Evolutionary conservation across 257 asterid species (phyloP).

Genomic region (Orobanche coerulescens): DNA sequence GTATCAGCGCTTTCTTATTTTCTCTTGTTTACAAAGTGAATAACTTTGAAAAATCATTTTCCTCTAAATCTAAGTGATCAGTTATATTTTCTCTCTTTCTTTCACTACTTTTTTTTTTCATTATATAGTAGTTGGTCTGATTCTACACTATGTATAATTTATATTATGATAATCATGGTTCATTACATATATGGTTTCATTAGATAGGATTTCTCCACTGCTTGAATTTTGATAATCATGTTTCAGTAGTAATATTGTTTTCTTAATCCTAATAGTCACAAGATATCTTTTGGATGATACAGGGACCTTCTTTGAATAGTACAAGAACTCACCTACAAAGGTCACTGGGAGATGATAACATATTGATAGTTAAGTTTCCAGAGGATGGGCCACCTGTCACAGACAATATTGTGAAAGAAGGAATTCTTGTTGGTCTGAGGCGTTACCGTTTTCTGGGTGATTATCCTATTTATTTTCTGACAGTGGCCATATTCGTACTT

Average conservation of each 20-base stretch:
- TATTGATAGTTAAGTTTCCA: constrained; percentile 54
- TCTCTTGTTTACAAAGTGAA: neutral
- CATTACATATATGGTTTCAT: neutral
- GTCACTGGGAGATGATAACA: constrained; percentile 58
- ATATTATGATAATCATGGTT: neutral
- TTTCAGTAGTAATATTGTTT: neutral
- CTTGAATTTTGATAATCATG: neutral
- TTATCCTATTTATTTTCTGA: constrained; percentile 14
- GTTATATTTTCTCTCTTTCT: no score
- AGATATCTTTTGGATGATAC: constrained; percentile 17
- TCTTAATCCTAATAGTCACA: neutral
- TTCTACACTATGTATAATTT: neutral
- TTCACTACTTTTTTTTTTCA: neutral
- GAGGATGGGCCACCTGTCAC: constrained; percentile 26
- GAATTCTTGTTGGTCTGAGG: constrained; percentile 65
- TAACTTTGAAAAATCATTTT: neutral
- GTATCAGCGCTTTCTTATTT: constrained; percentile 2
- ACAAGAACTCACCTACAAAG: constrained; percentile 64
- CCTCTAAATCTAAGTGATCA: no score
- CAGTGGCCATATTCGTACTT: neutral
- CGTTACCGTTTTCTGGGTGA: constrained; percentile 69
- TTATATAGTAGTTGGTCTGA: neutral
- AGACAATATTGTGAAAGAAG: constrained; percentile 35
- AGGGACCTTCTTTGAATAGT: constrained; percentile 69
- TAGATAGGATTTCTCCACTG: neutral